Evolutionary conservation across 352 stramenopile species (phyloP).

Genomic region (Pythium myriotylum): DNA sequence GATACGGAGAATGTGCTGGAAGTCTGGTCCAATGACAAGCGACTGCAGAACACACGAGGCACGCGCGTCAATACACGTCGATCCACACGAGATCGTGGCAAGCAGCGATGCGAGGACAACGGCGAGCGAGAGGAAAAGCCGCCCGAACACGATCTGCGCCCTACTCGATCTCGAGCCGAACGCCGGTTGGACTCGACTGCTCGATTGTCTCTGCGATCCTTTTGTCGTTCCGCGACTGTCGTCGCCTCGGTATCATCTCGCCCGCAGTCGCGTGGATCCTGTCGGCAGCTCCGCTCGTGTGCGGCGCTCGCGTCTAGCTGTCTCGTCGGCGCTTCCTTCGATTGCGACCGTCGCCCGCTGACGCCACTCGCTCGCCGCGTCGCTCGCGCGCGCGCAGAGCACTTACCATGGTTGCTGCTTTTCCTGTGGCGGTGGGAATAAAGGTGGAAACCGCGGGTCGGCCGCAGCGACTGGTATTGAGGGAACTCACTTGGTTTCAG

Average conservation of each 20-base stretch:
- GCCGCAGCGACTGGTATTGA: constrained; percentile 39
- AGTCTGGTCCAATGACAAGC: constrained; percentile 95
- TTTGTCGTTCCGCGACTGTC: too few relatives aligned
- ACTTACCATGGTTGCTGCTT: constrained; percentile 87
- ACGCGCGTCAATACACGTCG: constrained; percentile 17
- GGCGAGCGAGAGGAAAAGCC: too few relatives aligned
- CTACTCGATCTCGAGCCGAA: too few relatives aligned
- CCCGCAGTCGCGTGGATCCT: too few relatives aligned
- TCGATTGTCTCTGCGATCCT: too few relatives aligned
- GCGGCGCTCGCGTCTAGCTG: too few relatives aligned
- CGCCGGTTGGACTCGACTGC: too few relatives aligned
- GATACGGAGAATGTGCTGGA: constrained; percentile 99
- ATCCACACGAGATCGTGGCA: constrained; percentile 12
- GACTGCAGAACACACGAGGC: constrained; percentile 45
- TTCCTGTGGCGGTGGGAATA: constrained; percentile 84
- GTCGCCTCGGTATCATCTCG: too few relatives aligned
- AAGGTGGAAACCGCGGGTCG: constrained; percentile 51
- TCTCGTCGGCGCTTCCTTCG: too few relatives aligned
- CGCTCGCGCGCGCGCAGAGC: background rate
- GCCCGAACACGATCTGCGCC: too few relatives aligned
- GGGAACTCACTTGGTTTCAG: constrained; percentile 53
- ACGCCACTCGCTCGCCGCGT: background rate
- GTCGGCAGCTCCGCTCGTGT: too few relatives aligned
- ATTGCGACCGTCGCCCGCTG: too few relatives aligned
- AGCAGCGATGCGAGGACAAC: background rate